Evolutionary conservation across 202 grass and related monocot genomes (phyloP).

Genomic region (Musa balbisiana): DNA sequence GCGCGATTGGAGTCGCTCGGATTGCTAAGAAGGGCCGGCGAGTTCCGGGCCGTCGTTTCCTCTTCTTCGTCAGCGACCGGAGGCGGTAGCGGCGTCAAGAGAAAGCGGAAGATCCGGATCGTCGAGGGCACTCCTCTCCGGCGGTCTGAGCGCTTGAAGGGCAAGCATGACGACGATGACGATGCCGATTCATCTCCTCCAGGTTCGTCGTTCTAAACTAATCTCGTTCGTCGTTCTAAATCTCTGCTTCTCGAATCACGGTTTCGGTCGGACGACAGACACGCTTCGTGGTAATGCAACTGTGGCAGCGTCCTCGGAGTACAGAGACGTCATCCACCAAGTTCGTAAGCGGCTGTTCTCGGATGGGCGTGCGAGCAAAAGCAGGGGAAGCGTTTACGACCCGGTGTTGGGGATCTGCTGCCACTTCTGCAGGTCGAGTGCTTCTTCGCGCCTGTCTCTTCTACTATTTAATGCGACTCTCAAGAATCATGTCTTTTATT

Average conservation of each 20-base stretch:
- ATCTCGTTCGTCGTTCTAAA: slow-evolving; percentile 2
- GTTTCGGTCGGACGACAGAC: not conserved
- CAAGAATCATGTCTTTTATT: no score
- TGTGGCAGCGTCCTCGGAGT: not conserved
- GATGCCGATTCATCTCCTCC: slow-evolving; percentile 4
- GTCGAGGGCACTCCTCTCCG: slow-evolving; percentile 44
- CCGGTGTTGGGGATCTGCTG: slow-evolving; percentile 77
- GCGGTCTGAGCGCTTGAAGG: slow-evolving; percentile 49
- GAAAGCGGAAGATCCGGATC: slow-evolving; percentile 23
- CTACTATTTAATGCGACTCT: no score
- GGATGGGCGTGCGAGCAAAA: slow-evolving; percentile 50
- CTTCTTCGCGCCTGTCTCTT: not conserved
- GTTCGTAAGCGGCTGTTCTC: slow-evolving; percentile 43
- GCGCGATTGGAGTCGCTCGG: slow-evolving; percentile 73
- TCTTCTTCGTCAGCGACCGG: slow-evolving; percentile 24
- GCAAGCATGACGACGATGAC: slow-evolving; percentile 6
- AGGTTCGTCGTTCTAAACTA: not conserved
- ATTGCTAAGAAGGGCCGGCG: slow-evolving; percentile 38
- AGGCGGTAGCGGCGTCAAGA: slow-evolving; percentile 25
- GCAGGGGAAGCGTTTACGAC: slow-evolving; percentile 60
- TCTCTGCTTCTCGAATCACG: not conserved
- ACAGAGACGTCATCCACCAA: slow-evolving; percentile 10
- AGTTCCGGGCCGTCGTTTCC: slow-evolving; percentile 40
- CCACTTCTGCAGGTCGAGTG: slow-evolving; percentile 73
- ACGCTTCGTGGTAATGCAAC: not conserved